These are phyloP conservation scores for Hypoxylon sp. DNA, from an alignment of 2,329 filamentous ascomycete species.

Conservation along the genomic window DNA sequence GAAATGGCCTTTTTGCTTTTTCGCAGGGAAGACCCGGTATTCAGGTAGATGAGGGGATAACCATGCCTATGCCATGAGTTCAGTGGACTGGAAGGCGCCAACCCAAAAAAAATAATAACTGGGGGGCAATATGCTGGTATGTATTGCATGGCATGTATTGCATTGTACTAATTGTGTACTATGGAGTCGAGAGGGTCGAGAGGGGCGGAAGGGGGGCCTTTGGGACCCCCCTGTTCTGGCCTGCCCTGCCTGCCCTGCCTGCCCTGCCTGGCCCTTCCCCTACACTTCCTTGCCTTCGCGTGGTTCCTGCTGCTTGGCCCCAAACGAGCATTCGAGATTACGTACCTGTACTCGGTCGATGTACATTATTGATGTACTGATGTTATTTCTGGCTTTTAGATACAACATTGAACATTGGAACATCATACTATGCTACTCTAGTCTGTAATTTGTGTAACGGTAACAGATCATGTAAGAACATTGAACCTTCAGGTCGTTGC, in stretches of 20 bases:
- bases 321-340: slow-evolving; percentile 34
- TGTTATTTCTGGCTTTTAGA: slow-evolving; percentile 15
- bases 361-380: neutral
- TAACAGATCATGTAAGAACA: slow-evolving; percentile 26
- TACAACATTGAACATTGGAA: too few relatives aligned
- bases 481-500: slow-evolving; percentile 22
- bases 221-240: slow-evolving; percentile 12
- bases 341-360: slow-evolving; percentile 19
- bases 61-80: slow-evolving; percentile 46
- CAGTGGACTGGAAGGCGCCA: slow-evolving; percentile 33
- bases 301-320: slow-evolving; percentile 38
- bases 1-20: slow-evolving; percentile 44
- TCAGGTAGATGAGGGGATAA: slow-evolving; percentile 51
- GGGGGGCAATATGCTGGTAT: slow-evolving; percentile 12
- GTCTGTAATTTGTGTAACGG: slow-evolving; percentile 32
- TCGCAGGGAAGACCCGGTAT: slow-evolving; percentile 48
- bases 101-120: slow-evolving; percentile 34
- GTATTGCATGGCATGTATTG: slow-evolving; percentile 32
- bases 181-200: slow-evolving; percentile 39
- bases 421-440: neutral
- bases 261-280: slow-evolving; percentile 1
- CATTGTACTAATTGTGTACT: slow-evolving; percentile 35
- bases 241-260: neutral
- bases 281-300: slow-evolving; percentile 38
- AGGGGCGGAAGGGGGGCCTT: slow-evolving; percentile 13